These are phyloP conservation scores for Quercus tomentella DNA, from an alignment of 331 rosid species.

Conservation along the genomic window DNA sequence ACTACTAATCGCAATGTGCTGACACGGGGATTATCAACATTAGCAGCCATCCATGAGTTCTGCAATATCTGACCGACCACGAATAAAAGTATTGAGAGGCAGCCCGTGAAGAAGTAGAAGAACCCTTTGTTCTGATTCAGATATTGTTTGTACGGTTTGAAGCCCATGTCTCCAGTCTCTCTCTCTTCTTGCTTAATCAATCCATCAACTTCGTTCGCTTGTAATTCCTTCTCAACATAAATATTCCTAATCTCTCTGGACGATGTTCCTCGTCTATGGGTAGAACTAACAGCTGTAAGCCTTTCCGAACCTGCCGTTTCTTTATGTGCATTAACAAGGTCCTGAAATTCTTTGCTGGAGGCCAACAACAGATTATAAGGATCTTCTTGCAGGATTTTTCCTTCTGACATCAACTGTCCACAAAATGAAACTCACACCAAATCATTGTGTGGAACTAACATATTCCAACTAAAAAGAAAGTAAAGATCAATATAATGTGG, in stretches of 20 bases:
- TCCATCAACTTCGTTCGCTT: slow-evolving; percentile 44
- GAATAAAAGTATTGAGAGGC: slow-evolving; percentile 40
- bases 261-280: slow-evolving; percentile 15
- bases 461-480: neutral
- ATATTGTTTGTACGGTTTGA: slow-evolving; percentile 64
- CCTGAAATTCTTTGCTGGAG: slow-evolving; percentile 63
- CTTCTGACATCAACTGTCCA: slow-evolving; percentile 67
- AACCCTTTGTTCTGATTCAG: slow-evolving; percentile 72
- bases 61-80: slow-evolving; percentile 49
- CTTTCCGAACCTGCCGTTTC: slow-evolving; percentile 74
- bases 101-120: slow-evolving; percentile 36
- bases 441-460: neutral
- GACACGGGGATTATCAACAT: slow-evolving; percentile 55
- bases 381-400: slow-evolving; percentile 61
- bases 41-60: slow-evolving; percentile 86
- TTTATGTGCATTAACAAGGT: slow-evolving; percentile 84
- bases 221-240: slow-evolving; percentile 27
- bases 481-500: neutral
- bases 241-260: slow-evolving; percentile 44
- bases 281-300: slow-evolving; percentile 35
- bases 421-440: neutral
- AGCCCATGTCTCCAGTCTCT: slow-evolving; percentile 63
- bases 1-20: slow-evolving; percentile 47
- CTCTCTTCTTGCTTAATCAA: slow-evolving; percentile 72
- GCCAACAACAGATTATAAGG: slow-evolving; percentile 50